phyloP scores from a whole-genome alignment of 176 grass and related monocot genomes.

The Ensete glaucum region DNA sequence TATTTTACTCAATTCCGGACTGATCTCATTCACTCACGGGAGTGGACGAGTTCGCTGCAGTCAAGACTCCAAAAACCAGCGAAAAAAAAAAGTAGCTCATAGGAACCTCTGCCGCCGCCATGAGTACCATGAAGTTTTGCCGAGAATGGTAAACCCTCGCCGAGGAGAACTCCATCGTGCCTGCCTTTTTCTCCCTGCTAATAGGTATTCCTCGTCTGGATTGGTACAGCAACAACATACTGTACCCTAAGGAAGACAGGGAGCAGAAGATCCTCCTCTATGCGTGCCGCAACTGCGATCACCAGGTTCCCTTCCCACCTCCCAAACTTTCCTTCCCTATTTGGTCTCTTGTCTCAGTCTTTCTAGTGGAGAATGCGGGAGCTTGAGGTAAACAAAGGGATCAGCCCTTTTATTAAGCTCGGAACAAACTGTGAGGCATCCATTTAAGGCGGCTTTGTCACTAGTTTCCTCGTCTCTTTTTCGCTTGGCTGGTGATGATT shows the following conservation, averaged over 20 bases:
- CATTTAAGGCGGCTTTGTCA: neutral
- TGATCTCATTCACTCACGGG: too few relatives aligned
- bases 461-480: neutral
- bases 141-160: neutral
- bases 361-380: neutral
- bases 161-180: neutral
- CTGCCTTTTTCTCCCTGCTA: neutral
- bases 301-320: neutral
- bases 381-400: neutral
- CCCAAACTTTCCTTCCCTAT: neutral
- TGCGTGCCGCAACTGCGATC: neutral
- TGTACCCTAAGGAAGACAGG: conserved; percentile 3
- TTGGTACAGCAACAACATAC: neutral
- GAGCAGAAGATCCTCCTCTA: conserved; percentile 1
- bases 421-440: too few relatives aligned
- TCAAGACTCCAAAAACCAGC: too few relatives aligned
- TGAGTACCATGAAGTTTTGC: conserved; percentile 1
- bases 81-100: too few relatives aligned
- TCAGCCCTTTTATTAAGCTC: too few relatives aligned
- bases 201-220: neutral
- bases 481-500: neutral
- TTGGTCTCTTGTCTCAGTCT: neutral
- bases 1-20: too few relatives aligned
- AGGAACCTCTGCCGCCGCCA: neutral
- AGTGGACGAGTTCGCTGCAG: too few relatives aligned